phyloP scores from a whole-genome alignment of 176 grass and related monocot genomes.

The Musa schizocarpa region DNA sequence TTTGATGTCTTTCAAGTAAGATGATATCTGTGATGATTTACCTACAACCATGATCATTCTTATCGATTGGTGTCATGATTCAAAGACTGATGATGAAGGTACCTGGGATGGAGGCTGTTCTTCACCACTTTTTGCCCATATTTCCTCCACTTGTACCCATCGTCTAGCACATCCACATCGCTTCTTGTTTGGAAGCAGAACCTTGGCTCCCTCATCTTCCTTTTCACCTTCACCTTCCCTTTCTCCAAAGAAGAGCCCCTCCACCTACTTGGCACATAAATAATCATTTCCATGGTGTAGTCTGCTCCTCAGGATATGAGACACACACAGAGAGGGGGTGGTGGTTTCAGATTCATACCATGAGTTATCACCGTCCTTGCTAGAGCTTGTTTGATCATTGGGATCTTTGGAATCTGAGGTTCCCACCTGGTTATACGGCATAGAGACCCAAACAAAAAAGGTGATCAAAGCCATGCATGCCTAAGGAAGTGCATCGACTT shows the following conservation, averaged over 20 bases:
- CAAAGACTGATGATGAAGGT: background rate
- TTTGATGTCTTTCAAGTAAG: too few relatives aligned
- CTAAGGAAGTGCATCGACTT: too few relatives aligned
- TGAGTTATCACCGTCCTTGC: conserved; percentile 14
- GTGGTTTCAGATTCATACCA: background rate
- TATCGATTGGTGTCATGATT: too few relatives aligned
- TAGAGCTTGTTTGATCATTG: conserved; percentile 16
- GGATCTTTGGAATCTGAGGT: conserved; percentile 14
- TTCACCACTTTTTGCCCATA: conserved; percentile 98
- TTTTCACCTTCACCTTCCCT: conserved; percentile 80
- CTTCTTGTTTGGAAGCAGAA: conserved; percentile 98
- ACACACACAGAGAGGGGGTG: too few relatives aligned
- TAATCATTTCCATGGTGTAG: too few relatives aligned
- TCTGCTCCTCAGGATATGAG: too few relatives aligned
- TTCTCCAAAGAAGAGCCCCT: conserved; percentile 46
- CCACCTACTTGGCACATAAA: conserved; percentile 35
- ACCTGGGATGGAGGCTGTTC: conserved; percentile 97
- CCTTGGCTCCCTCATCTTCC: conserved; percentile 96
- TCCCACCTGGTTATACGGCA: background rate
- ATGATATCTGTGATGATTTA: too few relatives aligned
- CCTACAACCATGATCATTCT: too few relatives aligned
- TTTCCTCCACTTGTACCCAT: conserved; percentile 99
- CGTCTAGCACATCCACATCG: conserved; percentile 90
- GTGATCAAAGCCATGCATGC: background rate
- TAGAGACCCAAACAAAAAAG: background rate